A percentile compares a stretch with the other conserved stretches of the same genome.
phyloP scores from a whole-genome alignment of 129 eudicot species.

The Pseudognaphalium luteoalbum region DNA sequence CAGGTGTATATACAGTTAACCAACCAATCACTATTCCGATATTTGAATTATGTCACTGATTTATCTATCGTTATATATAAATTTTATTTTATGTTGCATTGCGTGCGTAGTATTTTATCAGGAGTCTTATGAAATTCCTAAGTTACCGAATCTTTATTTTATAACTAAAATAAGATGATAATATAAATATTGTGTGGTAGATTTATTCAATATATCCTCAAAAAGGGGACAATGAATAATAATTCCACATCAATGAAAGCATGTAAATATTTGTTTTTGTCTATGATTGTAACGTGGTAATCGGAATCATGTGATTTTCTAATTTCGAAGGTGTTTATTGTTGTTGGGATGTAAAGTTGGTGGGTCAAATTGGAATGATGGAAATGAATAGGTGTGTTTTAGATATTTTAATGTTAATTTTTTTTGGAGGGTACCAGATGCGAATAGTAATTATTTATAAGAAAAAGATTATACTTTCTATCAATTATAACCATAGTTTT shows the following conservation, averaged over 20 bases:
- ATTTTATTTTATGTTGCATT: background rate
- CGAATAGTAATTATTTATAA: no score
- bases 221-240: background rate
- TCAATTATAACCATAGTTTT: no score
- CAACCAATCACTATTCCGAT: no score
- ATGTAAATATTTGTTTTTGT: background rate
- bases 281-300: constrained; percentile 8
- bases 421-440: no score
- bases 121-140: background rate
- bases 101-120: background rate
- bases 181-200: background rate
- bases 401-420: background rate
- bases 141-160: background rate
- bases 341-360: background rate
- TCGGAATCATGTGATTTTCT: background rate
- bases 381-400: background rate
- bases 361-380: background rate
- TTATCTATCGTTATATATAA: background rate
- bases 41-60: background rate
- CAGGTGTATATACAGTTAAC: no score
- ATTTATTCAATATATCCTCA: background rate
- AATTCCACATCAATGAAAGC: constrained; percentile 2
- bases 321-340: background rate
- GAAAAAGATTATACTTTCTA: no score
- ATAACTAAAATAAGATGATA: background rate